Base-by-base conservation (phyloP, 495 filamentous ascomycete genomes). In the Symbiotaphrina buchneri region DNA sequence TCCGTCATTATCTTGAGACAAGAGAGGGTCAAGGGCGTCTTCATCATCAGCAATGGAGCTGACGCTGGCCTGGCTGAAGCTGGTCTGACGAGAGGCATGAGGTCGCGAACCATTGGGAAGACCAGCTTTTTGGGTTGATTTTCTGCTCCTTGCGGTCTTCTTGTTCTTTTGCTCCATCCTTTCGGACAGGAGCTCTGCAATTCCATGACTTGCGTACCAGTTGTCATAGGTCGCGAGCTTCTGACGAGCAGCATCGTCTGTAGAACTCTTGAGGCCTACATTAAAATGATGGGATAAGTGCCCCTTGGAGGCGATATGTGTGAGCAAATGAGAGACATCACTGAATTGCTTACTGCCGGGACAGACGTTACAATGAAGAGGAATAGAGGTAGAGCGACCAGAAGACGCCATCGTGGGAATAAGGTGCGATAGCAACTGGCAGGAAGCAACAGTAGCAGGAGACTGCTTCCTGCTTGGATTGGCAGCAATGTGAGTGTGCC, bases 281-380 rank as follows among this genome's bases (percentile, higher is more conserved):
- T 75, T 78, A 59, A 75, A 78, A 29, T 72, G 62, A 39, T 74
- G 57, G 10, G 76, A 63, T 7, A 92, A 52, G 46, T 94, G 83
- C 21, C 69, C 71, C 43, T 92, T 92, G 30, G 81, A 91, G 16
- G 69, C 61, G 11, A 90, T 61, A 41, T 94, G 83, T 20, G 83
- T 94, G 35, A 94, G 60, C 16, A 92, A 57, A 42, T 92, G 83
- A 10, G 82, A 90, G 20, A 79, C 51, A 45, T 94, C 83, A 31
- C 81, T 87, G 51, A 91, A 94, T 23, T 45, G 54, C 7, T 79
- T 76, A 32, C 61, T 65, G 39, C 74, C 75, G 4, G 71, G 69
- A 48, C 83, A 93, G 40, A 85, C 67, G 35, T 55, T 73, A 63
- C 83, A 93, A 39, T 61, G 52, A 18, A 92, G 64, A 26, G 70